Percentiles rank a stretch among this genome's conserved stretches.
Evolutionary conservation across 1,139 yeast species (phyloP).

Genomic region (Torulaspora globosa): DNA sequence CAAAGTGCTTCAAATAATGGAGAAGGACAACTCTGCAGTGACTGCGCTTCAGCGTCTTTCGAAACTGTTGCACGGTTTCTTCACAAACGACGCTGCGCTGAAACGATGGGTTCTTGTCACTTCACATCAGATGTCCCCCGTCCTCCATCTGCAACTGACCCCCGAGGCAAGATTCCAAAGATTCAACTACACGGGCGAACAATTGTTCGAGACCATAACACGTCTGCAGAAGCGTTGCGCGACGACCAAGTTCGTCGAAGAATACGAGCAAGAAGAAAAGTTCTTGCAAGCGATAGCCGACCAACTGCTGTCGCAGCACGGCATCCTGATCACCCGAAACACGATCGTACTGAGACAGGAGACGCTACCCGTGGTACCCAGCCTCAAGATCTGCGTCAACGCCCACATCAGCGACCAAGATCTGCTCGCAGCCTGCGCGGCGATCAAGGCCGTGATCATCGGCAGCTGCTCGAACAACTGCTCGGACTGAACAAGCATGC

Average conservation of each 20-base stretch:
- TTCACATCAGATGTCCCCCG: slow-evolving; percentile 61
- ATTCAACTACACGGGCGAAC: slow-evolving; percentile 32
- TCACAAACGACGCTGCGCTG: slow-evolving; percentile 38
- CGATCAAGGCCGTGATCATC: slow-evolving; percentile 19
- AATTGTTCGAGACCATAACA: slow-evolving; percentile 28
- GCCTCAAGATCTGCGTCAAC: slow-evolving; percentile 59
- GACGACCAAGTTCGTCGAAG: slow-evolving; percentile 37
- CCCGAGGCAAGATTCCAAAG: slow-evolving; percentile 37
- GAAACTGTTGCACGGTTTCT: slow-evolving; percentile 38
- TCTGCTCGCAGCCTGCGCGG: slow-evolving; percentile 35
- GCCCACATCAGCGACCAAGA: slow-evolving; percentile 54
- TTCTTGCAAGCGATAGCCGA: slow-evolving; percentile 64
- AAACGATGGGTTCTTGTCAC: slow-evolving; percentile 45
- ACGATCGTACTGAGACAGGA: slow-evolving; percentile 72
- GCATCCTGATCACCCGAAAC: slow-evolving; percentile 64
- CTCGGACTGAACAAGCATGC: slow-evolving; percentile 7
- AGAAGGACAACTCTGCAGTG: slow-evolving; percentile 38
- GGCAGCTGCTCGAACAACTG: slow-evolving; percentile 12
- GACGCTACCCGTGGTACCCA: slow-evolving; percentile 69
- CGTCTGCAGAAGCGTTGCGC: slow-evolving; percentile 33
- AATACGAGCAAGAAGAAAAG: slow-evolving; percentile 56
- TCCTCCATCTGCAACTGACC: slow-evolving; percentile 56
- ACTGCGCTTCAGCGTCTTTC: slow-evolving; percentile 40
- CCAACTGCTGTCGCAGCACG: slow-evolving; percentile 45
- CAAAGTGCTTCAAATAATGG: slow-evolving; percentile 50